Base-by-base conservation (phyloP, 2,329 filamentous ascomycete species). In the Fusarium nisikadoi region DNA sequence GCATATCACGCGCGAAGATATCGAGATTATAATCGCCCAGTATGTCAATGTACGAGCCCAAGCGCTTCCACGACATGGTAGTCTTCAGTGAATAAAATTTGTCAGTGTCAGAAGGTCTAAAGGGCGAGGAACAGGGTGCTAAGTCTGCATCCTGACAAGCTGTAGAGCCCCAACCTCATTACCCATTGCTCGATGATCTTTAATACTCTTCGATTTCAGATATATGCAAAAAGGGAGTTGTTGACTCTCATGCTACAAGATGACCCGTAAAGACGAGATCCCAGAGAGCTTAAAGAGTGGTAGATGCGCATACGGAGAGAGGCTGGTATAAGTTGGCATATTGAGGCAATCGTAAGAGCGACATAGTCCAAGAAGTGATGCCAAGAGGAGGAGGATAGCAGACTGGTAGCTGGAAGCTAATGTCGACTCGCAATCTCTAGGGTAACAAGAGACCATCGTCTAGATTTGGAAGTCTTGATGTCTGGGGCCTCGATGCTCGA, bases 141-240 rank as follows among this genome's bases (percentile, higher is more conserved):
- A 12, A 19, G 31, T 49, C 10, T 62, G 17, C 8, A 7, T 3
- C 6, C 46, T 6, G 1, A 62, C 17, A 6, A 66, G 35, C 8
- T 38, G 10, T 2, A 66, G 35, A 19, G 62, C 52, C 3, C 25
- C 57, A 10, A 54, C 39, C 7, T 66, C 46, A 10, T 62, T 66
- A 12, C 8, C 39, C 7, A 69, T 6, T 6, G 31, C 39, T 8
- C 38, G 33, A 5, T 61, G 29, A 1, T 31, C 16, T 19, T 55
- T 25, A 7, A 6, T 2, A 5, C n/a, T 14, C 14, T 8, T 8
- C 3, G 20, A 36, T 8, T 61, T 65, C 0, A 57, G 38, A 16
- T 68, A 61, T n/a, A 68, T 56, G 9, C 65, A 55, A 23, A 61
- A 57, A 14, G 62, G 65, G 5, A 65, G 45, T 9, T 16, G 55